Conservation (phyloP, 176 grass and related monocot species). For the Tuctoria greenei region DNA sequence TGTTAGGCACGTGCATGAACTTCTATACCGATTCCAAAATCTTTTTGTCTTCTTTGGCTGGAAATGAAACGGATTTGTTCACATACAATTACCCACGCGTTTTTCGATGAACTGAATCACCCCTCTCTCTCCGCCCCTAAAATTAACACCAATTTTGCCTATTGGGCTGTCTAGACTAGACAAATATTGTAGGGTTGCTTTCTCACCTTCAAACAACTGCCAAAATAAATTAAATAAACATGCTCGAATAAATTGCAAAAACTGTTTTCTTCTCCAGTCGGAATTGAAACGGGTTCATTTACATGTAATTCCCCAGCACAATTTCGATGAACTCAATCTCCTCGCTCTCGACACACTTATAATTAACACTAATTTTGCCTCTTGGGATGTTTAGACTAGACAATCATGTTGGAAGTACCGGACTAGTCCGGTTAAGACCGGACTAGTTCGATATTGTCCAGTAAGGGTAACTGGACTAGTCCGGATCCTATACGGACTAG, state of each 20-base stretch:
- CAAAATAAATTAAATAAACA: background rate
- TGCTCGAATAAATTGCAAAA: too few species aligned
- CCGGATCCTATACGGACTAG: too few species aligned
- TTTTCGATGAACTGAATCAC: background rate
- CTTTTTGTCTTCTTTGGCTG: background rate
- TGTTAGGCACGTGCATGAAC: background rate
- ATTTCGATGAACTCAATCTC: too few species aligned
- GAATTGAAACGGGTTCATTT: too few species aligned
- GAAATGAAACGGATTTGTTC: background rate
- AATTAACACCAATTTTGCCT: background rate
- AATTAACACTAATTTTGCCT: background rate
- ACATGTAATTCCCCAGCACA: too few species aligned
- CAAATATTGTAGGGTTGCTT: constrained; percentile 22
- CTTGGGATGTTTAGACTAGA: background rate
- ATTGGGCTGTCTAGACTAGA: background rate
- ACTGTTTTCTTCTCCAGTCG: too few species aligned
- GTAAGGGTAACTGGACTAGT: too few species aligned
- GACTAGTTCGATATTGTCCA: too few species aligned
- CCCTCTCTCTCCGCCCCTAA: background rate
- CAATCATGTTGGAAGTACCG: too few species aligned
- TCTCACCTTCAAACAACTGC: constrained; percentile 26
- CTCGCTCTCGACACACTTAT: background rate
- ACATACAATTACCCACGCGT: constrained; percentile 3
- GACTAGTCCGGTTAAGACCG: too few species aligned
- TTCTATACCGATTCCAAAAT: background rate